These are phyloP conservation scores for Zangia roseola DNA, from an alignment of 768 basidiomycete species.

Conservation along the genomic window DNA sequence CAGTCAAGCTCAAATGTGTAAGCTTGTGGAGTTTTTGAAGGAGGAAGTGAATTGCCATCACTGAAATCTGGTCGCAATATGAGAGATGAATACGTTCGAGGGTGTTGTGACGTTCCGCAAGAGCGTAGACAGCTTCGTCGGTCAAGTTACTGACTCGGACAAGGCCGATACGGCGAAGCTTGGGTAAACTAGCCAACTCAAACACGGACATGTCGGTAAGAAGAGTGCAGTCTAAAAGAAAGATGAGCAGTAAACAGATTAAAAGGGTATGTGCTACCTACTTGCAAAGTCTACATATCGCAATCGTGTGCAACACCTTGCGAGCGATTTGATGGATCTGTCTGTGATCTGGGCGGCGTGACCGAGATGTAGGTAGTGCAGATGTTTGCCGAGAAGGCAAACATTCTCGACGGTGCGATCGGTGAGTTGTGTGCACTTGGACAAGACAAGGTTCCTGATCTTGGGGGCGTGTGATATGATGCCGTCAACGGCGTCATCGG, in stretches of 20 bases:
- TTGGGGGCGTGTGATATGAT: constrained; percentile 79
- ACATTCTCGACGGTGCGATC: constrained; percentile 83
- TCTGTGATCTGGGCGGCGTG: constrained; percentile 92
- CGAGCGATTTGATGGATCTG: constrained; percentile 77
- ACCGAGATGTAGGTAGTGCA: constrained; percentile 94
- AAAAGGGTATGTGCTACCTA: constrained; percentile 39
- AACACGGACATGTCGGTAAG: constrained; percentile 94
- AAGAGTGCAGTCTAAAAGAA: constrained; percentile 66
- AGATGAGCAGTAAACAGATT: constrained; percentile 7
- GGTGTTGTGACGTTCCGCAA: constrained; percentile 81
- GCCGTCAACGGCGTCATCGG: constrained; percentile 81
- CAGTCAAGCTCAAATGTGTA: constrained; percentile 95
- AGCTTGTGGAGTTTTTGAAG: constrained; percentile 86
- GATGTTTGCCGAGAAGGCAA: constrained; percentile 81
- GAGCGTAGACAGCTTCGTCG: constrained; percentile 87
- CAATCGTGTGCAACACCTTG: constrained; percentile 82
- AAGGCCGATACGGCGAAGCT: constrained; percentile 91
- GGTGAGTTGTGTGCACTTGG: constrained; percentile 78
- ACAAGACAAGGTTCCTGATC: constrained; percentile 82
- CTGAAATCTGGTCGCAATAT: constrained; percentile 94
- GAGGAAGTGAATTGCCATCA: constrained; percentile 88
- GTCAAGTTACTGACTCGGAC: constrained; percentile 92
- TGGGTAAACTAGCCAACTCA: constrained; percentile 83
- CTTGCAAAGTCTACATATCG: constrained; percentile 97
- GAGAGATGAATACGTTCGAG: constrained; percentile 96